Evolutionary conservation across 2,329 filamentous ascomycete species (phyloP).

Genomic region (Talaromyces sp.): DNA sequence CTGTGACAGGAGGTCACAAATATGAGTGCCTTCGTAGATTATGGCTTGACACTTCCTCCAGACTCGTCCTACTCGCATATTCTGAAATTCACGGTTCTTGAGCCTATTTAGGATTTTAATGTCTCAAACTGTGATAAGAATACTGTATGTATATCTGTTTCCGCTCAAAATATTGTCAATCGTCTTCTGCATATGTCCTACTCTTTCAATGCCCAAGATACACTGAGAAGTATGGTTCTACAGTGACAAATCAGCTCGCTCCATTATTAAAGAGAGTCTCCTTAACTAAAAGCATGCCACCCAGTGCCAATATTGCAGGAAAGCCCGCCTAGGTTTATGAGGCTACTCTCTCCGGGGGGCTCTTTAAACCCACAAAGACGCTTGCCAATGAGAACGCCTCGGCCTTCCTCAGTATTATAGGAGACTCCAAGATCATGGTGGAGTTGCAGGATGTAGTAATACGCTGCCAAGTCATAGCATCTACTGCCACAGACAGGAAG

Average conservation of each 20-base stretch:
- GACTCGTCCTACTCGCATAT: too few relatives aligned
- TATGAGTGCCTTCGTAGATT: background rate
- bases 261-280: background rate
- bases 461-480: background rate
- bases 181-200: background rate
- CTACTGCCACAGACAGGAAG: background rate
- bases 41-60: background rate
- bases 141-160: background rate
- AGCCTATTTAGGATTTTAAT: too few relatives aligned
- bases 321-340: background rate
- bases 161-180: background rate
- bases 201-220: background rate
- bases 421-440: background rate
- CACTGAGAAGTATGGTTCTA: background rate
- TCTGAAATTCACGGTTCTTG: too few relatives aligned
- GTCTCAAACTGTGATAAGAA: too few relatives aligned
- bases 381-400: background rate
- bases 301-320: background rate
- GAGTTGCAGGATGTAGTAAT: background rate
- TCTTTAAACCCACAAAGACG: too few relatives aligned
- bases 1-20: background rate
- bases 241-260: background rate
- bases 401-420: background rate
- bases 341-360: background rate
- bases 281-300: background rate